Conservation (phyloP, 176 grass and related monocot genomes). For the Otatea glauca region DNA sequence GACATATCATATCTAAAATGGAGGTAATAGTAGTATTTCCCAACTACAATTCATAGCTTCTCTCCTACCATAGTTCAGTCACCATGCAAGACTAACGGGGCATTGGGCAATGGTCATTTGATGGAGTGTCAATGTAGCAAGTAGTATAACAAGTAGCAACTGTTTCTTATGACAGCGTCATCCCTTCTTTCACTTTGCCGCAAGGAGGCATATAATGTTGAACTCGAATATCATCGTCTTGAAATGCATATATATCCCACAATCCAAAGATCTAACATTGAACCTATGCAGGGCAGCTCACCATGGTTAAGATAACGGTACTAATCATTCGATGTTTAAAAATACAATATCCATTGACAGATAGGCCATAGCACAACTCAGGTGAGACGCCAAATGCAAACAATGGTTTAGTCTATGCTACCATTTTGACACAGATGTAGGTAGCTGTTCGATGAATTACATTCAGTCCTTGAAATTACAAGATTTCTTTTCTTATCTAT, state of each 20-base stretch:
- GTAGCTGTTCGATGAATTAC: conserved; percentile 22
- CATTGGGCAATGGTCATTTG: neutral
- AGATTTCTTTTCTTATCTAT: conserved; percentile 44
- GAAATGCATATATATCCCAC: neutral
- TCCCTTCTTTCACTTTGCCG: neutral
- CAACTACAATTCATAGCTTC: neutral
- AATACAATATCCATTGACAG: conserved; percentile 5
- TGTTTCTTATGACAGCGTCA: neutral
- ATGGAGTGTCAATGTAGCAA: neutral
- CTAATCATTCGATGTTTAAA: conserved; percentile 1
- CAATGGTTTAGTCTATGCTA: conserved; percentile 29
- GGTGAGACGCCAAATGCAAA: neutral
- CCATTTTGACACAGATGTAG: neutral
- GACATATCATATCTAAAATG: no score
- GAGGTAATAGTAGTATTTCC: no score
- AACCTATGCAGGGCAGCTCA: neutral
- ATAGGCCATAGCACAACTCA: neutral
- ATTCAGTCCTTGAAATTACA: conserved; percentile 12
- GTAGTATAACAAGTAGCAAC: no score
- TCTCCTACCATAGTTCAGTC: neutral
- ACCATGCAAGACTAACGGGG: neutral
- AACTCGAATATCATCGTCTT: neutral
- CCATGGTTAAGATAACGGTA: neutral
- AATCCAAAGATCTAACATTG: neutral
- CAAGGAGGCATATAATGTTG: neutral